Base-by-base conservation (phyloP, 2,329 filamentous ascomycete genomes). In the Colletotrichum sp. region DNA sequence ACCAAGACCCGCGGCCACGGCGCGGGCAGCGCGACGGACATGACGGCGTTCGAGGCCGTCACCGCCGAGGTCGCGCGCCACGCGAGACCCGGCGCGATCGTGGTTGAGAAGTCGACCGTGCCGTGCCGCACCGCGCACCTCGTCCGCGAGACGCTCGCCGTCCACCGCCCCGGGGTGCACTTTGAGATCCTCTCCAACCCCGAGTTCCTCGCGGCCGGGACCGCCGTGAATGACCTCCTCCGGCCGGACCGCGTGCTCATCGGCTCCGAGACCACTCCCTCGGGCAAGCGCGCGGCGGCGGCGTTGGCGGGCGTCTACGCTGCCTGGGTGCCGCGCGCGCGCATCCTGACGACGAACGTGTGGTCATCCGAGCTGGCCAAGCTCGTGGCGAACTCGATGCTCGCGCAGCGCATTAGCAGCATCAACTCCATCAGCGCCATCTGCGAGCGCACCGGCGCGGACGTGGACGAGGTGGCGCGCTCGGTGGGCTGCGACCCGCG, bases 101-200 rank as follows among this genome's bases (percentile, higher is more conserved):
- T 96, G 67, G 94, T 96, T 18, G 94, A 96, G 85, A 96, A 96
- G 86, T 94, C 92, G 67, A 96, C 94, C 0, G 94, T 96, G 30
- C 94, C 94, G 5, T 95, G 93, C 82, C 88, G 93, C 76, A 95
- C 94, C 6, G 93, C 94, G 2, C 89, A 94, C 78, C 89, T 92
- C 25, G 91, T 96, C 48, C 88, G 90, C 78, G 90, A 93, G 78
- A 94, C 92, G 90, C 86, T 92, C 77, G 85, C 88, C 65, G 87
- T 88, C 77, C 89, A 91, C 79, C 90, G 91, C 10, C 93, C 93
- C 1, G 90, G 89, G 22, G 87, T 92, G 8, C 88, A 89, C 77
- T 96, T 96, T 80, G 93, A 96, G 81, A 91, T 96, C 72, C 89
- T 96, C 34, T 95, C 93, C 52, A 96, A 96, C 83, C 94, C 94